Evolutionary conservation across 176 grass and related monocot species (phyloP).

Genomic region (Oryza nivara): DNA sequence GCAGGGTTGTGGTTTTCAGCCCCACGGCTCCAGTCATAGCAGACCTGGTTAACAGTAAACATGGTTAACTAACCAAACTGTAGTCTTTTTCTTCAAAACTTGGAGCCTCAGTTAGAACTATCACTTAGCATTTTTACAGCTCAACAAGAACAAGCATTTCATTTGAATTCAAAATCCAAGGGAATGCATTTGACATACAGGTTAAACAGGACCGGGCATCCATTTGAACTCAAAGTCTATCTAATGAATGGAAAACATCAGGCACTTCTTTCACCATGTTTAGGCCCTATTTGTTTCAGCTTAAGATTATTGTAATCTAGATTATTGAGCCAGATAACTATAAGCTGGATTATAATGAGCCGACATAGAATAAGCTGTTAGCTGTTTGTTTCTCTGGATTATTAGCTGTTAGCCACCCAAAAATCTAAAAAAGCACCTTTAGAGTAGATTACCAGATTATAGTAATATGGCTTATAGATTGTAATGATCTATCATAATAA

Average conservation of each 20-base stretch:
- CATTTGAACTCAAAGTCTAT: neutral
- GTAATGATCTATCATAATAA: too few relatives aligned
- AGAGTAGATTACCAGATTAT: too few relatives aligned
- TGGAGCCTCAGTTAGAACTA: neutral
- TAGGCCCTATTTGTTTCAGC: too few relatives aligned
- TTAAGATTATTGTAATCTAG: too few relatives aligned
- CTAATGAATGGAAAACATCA: neutral
- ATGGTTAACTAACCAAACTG: neutral
- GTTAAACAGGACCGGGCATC: neutral
- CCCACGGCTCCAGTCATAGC: slow-evolving; percentile 95
- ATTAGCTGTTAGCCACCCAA: too few relatives aligned
- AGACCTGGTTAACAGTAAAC: slow-evolving; percentile 50
- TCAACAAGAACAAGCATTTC: neutral
- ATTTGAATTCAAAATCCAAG: neutral
- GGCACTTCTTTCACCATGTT: neutral
- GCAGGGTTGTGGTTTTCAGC: slow-evolving; percentile 96
- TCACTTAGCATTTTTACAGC: neutral
- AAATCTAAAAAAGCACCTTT: too few relatives aligned
- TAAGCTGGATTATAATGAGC: too few relatives aligned
- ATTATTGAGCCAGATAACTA: too few relatives aligned
- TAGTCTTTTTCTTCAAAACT: neutral
- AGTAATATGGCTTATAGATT: too few relatives aligned
- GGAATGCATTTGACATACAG: neutral
- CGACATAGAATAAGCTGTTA: too few relatives aligned
- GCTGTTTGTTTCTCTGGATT: too few relatives aligned